Evolutionary conservation across 257 asterid species (phyloP).

Genomic region (Solanum arcanum): DNA sequence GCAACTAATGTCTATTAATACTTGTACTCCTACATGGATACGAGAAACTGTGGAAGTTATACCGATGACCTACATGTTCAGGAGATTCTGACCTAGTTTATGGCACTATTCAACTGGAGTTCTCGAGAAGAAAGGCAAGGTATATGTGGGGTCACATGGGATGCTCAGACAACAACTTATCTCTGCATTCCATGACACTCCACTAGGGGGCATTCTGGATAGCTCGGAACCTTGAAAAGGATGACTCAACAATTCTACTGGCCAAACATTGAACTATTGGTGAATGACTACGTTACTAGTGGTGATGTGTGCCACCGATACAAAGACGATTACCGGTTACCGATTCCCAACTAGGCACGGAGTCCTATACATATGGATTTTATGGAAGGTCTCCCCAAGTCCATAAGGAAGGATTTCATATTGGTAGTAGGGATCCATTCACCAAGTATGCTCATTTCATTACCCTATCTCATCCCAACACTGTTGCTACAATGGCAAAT

Average conservation of each 20-base stretch:
- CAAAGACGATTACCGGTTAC: neutral
- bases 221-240: neutral
- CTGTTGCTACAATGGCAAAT: neutral
- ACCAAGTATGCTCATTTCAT: neutral
- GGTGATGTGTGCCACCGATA: neutral
- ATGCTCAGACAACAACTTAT: neutral
- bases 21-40: neutral
- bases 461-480: neutral
- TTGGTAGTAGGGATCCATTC: neutral
- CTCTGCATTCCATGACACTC: neutral
- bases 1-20: neutral
- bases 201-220: neutral
- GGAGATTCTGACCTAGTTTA: neutral
- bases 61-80: neutral
- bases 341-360: neutral
- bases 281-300: neutral
- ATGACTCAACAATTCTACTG: neutral
- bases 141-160: neutral
- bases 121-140: neutral
- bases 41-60: neutral
- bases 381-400: neutral
- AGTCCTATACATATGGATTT: neutral
- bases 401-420: neutral
- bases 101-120: neutral
- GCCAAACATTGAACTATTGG: neutral